phyloP scores from a whole-genome alignment of 768 basidiomycete genomes.

The Pleurotus pulmonarius region DNA sequence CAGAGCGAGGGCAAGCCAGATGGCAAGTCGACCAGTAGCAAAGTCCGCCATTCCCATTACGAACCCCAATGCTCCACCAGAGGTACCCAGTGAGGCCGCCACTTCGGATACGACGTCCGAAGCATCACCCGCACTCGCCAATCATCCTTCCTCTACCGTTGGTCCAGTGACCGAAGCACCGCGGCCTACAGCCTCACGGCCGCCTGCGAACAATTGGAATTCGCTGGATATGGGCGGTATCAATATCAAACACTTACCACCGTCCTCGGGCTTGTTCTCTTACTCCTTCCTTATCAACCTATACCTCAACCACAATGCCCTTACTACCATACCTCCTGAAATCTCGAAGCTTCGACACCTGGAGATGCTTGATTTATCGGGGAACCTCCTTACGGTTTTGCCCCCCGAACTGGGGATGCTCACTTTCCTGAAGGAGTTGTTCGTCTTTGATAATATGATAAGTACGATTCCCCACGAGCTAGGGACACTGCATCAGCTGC shows the following conservation, averaged over 20 bases:
- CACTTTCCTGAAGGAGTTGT: slow-evolving; percentile 84
- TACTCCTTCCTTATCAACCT: slow-evolving; percentile 94
- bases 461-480: slow-evolving; percentile 80
- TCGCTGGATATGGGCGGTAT: slow-evolving; percentile 97
- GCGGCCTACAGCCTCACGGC: slow-evolving; percentile 58
- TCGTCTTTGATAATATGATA: slow-evolving; percentile 95
- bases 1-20: slow-evolving; percentile 90
- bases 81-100: slow-evolving; percentile 27
- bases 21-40: slow-evolving; percentile 83
- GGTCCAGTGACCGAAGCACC: slow-evolving; percentile 69
- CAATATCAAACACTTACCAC: slow-evolving; percentile 85
- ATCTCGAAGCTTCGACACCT: slow-evolving; percentile 83
- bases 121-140: slow-evolving; percentile 31
- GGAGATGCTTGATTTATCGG: slow-evolving; percentile 87
- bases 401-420: slow-evolving; percentile 91
- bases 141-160: slow-evolving; percentile 74
- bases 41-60: slow-evolving; percentile 90
- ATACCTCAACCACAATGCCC: slow-evolving; percentile 93
- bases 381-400: slow-evolving; percentile 73
- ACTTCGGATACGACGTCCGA: slow-evolving; percentile 26
- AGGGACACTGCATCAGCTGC: slow-evolving; percentile 87
- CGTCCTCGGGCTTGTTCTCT: slow-evolving; percentile 68
- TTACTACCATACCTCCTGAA: slow-evolving; percentile 74
- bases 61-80: slow-evolving; percentile 69
- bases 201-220: slow-evolving; percentile 79